Conservation (phyloP, 371 early-diverging fungal species). For the Mucor mucedo region DNA sequence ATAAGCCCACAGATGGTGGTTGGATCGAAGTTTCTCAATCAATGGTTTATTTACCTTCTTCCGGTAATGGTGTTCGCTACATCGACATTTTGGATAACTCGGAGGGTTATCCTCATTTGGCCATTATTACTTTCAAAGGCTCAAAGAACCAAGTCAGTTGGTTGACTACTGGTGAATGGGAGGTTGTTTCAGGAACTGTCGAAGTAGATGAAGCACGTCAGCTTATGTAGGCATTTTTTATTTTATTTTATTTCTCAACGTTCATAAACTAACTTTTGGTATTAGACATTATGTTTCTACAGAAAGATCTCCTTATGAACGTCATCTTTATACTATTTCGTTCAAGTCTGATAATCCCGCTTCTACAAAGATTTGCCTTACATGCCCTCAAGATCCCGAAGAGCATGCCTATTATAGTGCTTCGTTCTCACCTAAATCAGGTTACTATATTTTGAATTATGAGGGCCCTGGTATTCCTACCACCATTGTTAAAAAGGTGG, state of each 20-base stretch:
- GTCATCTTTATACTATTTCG: slow-evolving; percentile 71
- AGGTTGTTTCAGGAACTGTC: slow-evolving; percentile 71
- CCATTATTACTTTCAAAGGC: slow-evolving; percentile 59
- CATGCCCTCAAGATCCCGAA: slow-evolving; percentile 47
- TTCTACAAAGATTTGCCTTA: slow-evolving; percentile 40
- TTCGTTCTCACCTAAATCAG: slow-evolving; percentile 75
- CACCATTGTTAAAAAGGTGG: slow-evolving; percentile 67
- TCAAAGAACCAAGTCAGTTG: slow-evolving; percentile 61
- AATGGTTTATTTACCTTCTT: slow-evolving; percentile 49
- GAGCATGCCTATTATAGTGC: slow-evolving; percentile 73
- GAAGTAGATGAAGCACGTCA: slow-evolving; percentile 65
- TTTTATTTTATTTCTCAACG: not conserved
- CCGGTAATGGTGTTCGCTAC: slow-evolving; percentile 63
- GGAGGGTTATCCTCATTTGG: slow-evolving; percentile 84
- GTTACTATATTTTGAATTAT: slow-evolving; percentile 79
- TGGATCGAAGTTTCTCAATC: slow-evolving; percentile 73
- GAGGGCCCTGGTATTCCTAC: slow-evolving; percentile 90
- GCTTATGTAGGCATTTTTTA: slow-evolving; percentile 52
- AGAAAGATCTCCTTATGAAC: slow-evolving; percentile 77
- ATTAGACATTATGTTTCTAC: slow-evolving; percentile 70
- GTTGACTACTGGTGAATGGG: slow-evolving; percentile 88
- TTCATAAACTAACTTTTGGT: not conserved
- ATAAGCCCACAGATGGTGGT: slow-evolving; percentile 68
- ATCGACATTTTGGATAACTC: slow-evolving; percentile 79
- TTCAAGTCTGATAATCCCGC: slow-evolving; percentile 25